A percentile compares a stretch with the other conserved stretches of the same genome.
phyloP scores from a whole-genome alignment of 192 early-diverging fungal species.

The Chytriomyces sp. region DNA sequence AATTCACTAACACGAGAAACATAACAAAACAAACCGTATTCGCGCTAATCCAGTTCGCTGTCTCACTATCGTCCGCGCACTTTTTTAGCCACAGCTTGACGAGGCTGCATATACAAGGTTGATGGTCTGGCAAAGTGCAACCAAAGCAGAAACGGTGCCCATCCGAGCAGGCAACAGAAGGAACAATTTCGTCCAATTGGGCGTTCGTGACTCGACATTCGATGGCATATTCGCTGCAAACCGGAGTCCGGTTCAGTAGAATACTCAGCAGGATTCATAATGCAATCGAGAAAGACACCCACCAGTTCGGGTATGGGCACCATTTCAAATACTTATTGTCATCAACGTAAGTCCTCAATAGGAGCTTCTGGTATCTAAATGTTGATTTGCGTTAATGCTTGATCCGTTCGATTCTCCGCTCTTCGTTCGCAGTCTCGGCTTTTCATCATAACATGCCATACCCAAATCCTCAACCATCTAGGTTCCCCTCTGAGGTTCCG shows the following conservation, averaged over 20 bases:
- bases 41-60: constrained; percentile 94
- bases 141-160: constrained; percentile 89
- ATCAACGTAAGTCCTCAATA: constrained; percentile 91
- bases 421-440: too few species aligned
- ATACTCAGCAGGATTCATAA: background rate
- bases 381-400: background rate
- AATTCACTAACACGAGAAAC: background rate
- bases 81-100: constrained; percentile 90
- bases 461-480: too few species aligned
- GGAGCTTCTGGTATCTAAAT: constrained; percentile 69
- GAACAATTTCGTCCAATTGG: constrained; percentile 72
- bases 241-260: background rate
- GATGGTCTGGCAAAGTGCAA: constrained; percentile 82
- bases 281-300: background rate
- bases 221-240: constrained; percentile 73
- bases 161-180: constrained; percentile 84
- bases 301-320: constrained; percentile 95
- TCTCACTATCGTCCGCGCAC: constrained; percentile 97
- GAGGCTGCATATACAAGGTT: constrained; percentile 83
- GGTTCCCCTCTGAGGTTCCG: too few species aligned
- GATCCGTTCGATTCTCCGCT: too few species aligned
- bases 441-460: background rate
- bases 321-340: constrained; percentile 80
- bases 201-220: constrained; percentile 81
- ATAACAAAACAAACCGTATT: constrained; percentile 39